Percentiles rank a stretch among this genome's conserved stretches.
phyloP scores from a whole-genome alignment of 2,329 filamentous ascomycete genomes.

The Torrubiellomyces zombiae region DNA sequence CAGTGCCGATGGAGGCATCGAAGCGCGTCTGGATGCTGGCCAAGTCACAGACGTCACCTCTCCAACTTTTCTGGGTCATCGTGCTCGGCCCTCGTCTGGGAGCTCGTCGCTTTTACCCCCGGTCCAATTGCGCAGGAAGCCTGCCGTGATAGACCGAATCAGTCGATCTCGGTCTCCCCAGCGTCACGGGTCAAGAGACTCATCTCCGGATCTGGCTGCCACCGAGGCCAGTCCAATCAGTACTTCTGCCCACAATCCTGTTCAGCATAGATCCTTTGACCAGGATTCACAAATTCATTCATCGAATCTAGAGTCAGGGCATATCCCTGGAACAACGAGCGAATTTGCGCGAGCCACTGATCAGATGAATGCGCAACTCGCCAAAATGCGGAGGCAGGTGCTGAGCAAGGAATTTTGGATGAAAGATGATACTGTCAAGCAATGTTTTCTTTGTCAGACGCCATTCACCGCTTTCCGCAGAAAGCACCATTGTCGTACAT shows the following conservation, averaged over 20 bases:
- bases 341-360: constrained; percentile 38
- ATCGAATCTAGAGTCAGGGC: constrained; percentile 26
- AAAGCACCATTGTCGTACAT: constrained; percentile 91
- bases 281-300: constrained; percentile 27
- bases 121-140: constrained; percentile 23
- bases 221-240: constrained; percentile 40
- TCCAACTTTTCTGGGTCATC: too few relatives aligned
- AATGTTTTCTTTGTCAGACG: constrained; percentile 84
- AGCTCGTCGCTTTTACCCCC: constrained; percentile 19
- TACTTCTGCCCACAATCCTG: constrained; percentile 40
- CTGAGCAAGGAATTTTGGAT: constrained; percentile 97
- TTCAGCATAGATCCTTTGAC: constrained; percentile 39
- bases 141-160: constrained; percentile 39
- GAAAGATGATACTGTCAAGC: constrained; percentile 95
- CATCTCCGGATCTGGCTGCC: constrained; percentile 39
- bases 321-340: constrained; percentile 39
- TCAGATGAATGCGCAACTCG: constrained; percentile 42
- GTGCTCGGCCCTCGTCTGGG: constrained; percentile 16
- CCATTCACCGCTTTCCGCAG: constrained; percentile 85
- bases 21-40: constrained; percentile 25
- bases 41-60: too few relatives aligned
- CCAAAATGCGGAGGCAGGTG: constrained; percentile 69
- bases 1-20: constrained; percentile 27
- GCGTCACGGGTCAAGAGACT: constrained; percentile 34
- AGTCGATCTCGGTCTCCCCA: constrained; percentile 26